Conservation (phyloP, 345 rosid species). For the Gossypium bickii region DNA sequence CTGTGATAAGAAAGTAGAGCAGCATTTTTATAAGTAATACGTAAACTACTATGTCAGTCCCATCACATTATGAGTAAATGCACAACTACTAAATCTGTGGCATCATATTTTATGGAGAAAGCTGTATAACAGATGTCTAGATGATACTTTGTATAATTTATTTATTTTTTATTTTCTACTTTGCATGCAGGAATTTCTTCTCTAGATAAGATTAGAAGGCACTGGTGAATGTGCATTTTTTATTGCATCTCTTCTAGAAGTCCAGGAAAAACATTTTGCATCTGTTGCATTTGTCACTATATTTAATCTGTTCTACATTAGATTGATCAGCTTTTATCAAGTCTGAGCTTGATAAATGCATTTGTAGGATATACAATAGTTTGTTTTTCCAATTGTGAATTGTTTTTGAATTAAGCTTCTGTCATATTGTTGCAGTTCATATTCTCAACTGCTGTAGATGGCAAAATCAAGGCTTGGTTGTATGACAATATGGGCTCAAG, state of each 20-base stretch:
- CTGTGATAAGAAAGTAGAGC: not conserved
- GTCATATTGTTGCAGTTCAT: constrained; percentile 49
- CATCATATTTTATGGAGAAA: not conserved
- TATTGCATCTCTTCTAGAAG: not conserved
- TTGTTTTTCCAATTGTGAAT: not conserved
- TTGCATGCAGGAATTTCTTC: not conserved
- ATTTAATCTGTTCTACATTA: not conserved
- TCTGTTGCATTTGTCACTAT: not conserved
- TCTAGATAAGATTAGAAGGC: not conserved
- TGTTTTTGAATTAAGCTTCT: not conserved
- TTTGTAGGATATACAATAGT: not conserved
- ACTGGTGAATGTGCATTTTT: not conserved
- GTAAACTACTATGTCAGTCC: not conserved
- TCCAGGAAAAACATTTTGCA: constrained; percentile 1
- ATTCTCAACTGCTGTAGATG: constrained; percentile 84
- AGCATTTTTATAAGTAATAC: not conserved
- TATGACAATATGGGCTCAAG: constrained; percentile 75
- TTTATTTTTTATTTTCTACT: not conserved
- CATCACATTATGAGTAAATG: not conserved
- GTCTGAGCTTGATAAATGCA: not conserved
- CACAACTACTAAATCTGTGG: not conserved
- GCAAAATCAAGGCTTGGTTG: constrained; percentile 93
- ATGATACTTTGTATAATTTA: not conserved
- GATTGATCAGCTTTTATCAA: not conserved
- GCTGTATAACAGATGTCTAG: not conserved